phyloP scores from a whole-genome alignment of 345 rosid species.

The Sonneratia caseolaris region DNA sequence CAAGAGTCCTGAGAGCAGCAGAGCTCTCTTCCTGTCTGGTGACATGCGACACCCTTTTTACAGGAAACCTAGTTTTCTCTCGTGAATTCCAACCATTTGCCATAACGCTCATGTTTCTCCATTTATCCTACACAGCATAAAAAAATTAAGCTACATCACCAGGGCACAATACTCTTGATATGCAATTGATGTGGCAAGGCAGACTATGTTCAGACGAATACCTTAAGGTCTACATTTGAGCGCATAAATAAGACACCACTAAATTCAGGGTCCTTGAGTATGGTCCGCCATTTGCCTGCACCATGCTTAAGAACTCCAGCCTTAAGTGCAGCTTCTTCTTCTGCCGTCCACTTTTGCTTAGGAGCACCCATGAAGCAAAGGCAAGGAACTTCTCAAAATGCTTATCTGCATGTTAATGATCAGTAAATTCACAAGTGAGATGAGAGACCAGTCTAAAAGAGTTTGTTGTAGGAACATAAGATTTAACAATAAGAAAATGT shows the following conservation, averaged over 20 bases:
- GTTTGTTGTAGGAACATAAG: background rate
- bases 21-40: conserved; percentile 54
- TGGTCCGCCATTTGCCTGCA: conserved; percentile 98
- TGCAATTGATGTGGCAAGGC: no score
- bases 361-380: conserved; percentile 78
- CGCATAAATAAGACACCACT: conserved; percentile 76
- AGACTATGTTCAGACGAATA: conserved; percentile 10
- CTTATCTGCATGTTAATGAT: background rate
- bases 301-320: conserved; percentile 95
- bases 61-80: conserved; percentile 61
- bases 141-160: conserved; percentile 13
- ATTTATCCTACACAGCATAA: conserved; percentile 62
- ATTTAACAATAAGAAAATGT: background rate
- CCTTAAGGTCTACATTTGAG: conserved; percentile 98
- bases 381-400: background rate
- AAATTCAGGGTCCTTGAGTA: conserved; percentile 92
- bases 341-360: conserved; percentile 97
- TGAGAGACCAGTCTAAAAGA: background rate
- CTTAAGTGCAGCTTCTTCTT: conserved; percentile 90
- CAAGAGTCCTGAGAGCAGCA: conserved; percentile 14
- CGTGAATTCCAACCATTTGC: conserved; percentile 91
- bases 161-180: background rate
- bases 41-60: conserved; percentile 46
- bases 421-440: background rate
- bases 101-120: conserved; percentile 99